A percentile compares a stretch with the other conserved stretches of the same genome.
Evolutionary conservation across 495 filamentous ascomycete genomes (phyloP).

Genomic region (Podospora anserina): DNA sequence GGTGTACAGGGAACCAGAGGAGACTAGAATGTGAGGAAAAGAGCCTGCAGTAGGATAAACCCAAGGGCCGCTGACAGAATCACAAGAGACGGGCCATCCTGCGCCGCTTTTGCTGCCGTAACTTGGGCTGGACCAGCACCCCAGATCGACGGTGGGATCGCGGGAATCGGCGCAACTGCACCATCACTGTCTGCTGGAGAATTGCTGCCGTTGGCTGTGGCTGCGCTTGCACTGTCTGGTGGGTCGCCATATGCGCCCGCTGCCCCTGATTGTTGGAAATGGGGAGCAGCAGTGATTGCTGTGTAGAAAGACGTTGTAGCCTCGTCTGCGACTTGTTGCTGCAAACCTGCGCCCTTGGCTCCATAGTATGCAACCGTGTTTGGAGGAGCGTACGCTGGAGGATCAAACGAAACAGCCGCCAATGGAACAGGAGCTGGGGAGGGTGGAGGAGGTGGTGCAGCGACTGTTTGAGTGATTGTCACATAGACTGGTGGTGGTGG

Average conservation of each 20-base stretch:
- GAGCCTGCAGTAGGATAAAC: conserved; percentile 12
- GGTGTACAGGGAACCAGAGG: not conserved
- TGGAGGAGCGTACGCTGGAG: conserved; percentile 16
- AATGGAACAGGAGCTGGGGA: not conserved
- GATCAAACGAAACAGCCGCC: not conserved
- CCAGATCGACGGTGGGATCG: conserved; percentile 17
- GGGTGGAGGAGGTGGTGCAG: conserved; percentile 3
- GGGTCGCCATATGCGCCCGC: conserved; percentile 13
- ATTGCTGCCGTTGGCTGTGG: conserved; percentile 1
- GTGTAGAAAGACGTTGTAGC: conserved; percentile 21
- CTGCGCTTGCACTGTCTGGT: conserved; percentile 4
- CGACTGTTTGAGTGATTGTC: conserved; percentile 2
- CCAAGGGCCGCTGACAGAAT: conserved; percentile 14
- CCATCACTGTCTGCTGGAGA: conserved; percentile 13
- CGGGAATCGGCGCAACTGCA: conserved; percentile 5
- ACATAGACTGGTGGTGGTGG: conserved; percentile 1
- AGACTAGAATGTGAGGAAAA: conserved; percentile 8
- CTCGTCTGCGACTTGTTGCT: not conserved
- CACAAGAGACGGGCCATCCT: conserved; percentile 10
- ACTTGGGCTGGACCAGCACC: conserved; percentile 21
- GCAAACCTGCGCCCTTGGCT: conserved; percentile 9
- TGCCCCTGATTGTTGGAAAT: conserved; percentile 3
- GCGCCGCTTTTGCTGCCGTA: conserved; percentile 18
- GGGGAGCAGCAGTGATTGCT: conserved; percentile 16
- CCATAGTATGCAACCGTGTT: conserved; percentile 16